Base-by-base conservation (phyloP, 192 early-diverging fungal species). In the Backusella morwellensis region DNA sequence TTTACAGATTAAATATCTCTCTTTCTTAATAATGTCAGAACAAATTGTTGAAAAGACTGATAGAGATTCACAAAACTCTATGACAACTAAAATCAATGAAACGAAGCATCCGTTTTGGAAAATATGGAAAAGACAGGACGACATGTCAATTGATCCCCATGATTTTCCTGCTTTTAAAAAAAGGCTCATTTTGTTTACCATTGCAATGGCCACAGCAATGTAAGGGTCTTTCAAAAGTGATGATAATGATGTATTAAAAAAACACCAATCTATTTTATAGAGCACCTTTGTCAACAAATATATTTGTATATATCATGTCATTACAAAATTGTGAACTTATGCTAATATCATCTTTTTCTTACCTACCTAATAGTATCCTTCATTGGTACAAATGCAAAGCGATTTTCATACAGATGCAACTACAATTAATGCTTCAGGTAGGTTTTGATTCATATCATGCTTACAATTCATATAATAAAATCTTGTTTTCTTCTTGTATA, bases 371-470 rank as follows among this genome's bases (percentile, higher is more conserved):
- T 59, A 81, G 80, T 75, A 74, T 34, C 76, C 80, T 59, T 72
- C 80, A n/a, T 35, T 81, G 14, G 32, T 81, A 32, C 70, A 66
- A 26, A 76, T 81, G 40, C 71, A 81, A 75, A 35, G 71, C 7
- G 56, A 67, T 1, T 70, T 81, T 38, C n/a, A 75, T 38, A 81
- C 80, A 7, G 74, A 68, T 21, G 80, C 42, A 7, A 81, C 73
- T 23, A 52, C 68, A 9, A 69, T 81, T 4, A 81, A 81, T 66
- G 76, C 76, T 40, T 78, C 76, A 26, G 34, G 80, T 81, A 81
- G 71, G 73, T 70, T 32, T 23, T 15, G 19, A 19, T 54, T 19
- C 6, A 35, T 79, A 17, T 2, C 5, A 29, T 34, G 0, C 21
- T 32, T 5, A 21, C 21, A 66, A 52, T 50, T 1, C 15, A 17